Evolutionary conservation across 441 rosid species (phyloP).

Genomic region (Flueggea neowawraea): DNA sequence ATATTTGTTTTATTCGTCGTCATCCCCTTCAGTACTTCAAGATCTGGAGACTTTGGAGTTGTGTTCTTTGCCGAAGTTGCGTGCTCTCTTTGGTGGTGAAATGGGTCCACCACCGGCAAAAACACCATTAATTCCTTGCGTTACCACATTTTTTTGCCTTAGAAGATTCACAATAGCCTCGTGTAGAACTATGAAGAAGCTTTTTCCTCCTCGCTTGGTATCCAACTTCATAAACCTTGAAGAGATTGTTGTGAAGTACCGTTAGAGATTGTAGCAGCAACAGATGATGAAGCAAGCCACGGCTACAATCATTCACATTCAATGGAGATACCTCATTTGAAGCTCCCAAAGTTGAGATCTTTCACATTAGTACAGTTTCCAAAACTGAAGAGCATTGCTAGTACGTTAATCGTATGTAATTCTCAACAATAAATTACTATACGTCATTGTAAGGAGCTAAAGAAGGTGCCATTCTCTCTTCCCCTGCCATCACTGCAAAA

Average conservation of each 20-base stretch:
- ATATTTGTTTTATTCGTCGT: background rate
- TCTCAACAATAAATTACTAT: background rate
- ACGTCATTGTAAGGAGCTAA: background rate
- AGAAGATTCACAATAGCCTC: background rate
- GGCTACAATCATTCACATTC: too few relatives aligned
- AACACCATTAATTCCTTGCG: too few relatives aligned
- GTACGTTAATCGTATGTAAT: constrained; percentile 3
- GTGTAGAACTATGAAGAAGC: constrained; percentile 6
- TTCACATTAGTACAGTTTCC: background rate
- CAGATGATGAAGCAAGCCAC: background rate
- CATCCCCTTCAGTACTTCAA: too few relatives aligned
- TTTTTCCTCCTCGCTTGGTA: constrained; percentile 7
- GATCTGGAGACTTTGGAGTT: constrained; percentile 1
- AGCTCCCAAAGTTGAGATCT: constrained; percentile 9
- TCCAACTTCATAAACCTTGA: constrained; percentile 11
- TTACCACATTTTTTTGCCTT: background rate
- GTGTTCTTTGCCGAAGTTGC: background rate
- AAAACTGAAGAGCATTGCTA: constrained; percentile 15
- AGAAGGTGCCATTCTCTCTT: background rate
- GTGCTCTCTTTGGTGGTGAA: background rate
- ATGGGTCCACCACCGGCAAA: background rate
- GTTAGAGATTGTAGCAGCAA: constrained; percentile 19
- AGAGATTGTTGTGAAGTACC: background rate
- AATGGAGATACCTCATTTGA: background rate
- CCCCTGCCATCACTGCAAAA: background rate